These are phyloP conservation scores for Colletotrichum gloeosporioides DNA, from an alignment of 2,329 filamentous ascomycete genomes.

Conservation along the genomic window DNA sequence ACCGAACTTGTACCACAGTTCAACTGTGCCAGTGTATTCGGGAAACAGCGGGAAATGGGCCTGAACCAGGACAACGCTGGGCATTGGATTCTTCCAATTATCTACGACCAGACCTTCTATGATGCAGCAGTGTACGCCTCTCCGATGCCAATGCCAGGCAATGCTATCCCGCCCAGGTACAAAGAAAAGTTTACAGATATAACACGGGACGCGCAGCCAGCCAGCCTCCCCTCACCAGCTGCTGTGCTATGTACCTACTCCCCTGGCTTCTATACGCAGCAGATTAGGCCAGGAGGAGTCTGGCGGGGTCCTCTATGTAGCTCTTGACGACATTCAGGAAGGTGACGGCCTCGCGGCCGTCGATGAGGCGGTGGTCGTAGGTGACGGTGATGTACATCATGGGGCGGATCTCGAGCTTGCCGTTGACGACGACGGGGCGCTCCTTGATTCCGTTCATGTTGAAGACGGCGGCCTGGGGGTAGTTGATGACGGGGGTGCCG, in stretches of 20 bases:
- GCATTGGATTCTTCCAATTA: not conserved
- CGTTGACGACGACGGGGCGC: constrained; percentile 62
- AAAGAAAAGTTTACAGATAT: not conserved
- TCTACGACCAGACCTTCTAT: not conserved
- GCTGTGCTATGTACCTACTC: not conserved
- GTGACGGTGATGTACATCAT: constrained; percentile 56
- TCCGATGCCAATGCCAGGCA: constrained; percentile 7
- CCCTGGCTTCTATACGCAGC: not conserved
- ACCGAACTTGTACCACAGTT: not conserved
- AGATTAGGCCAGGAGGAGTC: constrained; percentile 55
- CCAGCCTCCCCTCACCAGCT: not conserved
- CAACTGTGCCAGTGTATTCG: not conserved
- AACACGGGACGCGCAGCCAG: not conserved
- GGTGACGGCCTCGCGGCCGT: constrained; percentile 65
- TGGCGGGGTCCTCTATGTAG: constrained; percentile 45
- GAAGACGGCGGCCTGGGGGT: constrained; percentile 69
- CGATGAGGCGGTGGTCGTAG: constrained; percentile 61
- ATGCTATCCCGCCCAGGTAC: constrained; percentile 1
- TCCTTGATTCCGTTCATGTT: constrained; percentile 64
- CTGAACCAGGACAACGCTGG: not conserved
- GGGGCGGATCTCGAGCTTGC: constrained; percentile 48
- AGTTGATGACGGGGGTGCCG: constrained; percentile 77
- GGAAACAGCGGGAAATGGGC: too few relatives aligned
- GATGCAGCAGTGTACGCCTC: not conserved
- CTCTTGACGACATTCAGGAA: constrained; percentile 48